Percentiles rank a stretch among this genome's conserved stretches.
phyloP scores from a whole-genome alignment of 2,329 filamentous ascomycete genomes.

The Eutypella sp. region DNA sequence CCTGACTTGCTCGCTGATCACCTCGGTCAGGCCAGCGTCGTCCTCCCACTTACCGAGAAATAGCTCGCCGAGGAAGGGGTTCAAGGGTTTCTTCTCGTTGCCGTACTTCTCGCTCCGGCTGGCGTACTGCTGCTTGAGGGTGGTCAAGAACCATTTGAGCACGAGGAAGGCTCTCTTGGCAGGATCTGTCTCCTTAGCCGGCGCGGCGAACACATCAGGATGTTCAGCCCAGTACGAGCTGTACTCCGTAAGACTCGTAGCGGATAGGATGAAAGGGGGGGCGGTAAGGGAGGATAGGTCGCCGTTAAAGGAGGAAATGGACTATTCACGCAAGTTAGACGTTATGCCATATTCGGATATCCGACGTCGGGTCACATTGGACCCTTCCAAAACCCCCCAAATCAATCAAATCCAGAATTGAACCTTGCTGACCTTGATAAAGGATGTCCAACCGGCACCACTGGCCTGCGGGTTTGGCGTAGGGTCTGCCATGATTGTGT shows the following conservation, averaged over 20 bases:
- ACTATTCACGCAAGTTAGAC: slow-evolving; percentile 21
- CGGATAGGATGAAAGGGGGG: slow-evolving; percentile 45
- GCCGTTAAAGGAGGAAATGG: slow-evolving; percentile 37
- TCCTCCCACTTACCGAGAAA: slow-evolving; percentile 36
- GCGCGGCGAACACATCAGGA: slow-evolving; percentile 42
- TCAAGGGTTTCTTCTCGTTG: slow-evolving; percentile 49
- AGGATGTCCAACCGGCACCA: slow-evolving; percentile 27
- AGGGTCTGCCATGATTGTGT: neutral
- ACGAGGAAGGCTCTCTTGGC: slow-evolving; percentile 41
- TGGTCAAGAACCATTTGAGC: slow-evolving; percentile 42
- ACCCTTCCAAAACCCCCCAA: too few species aligned
- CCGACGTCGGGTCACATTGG: too few species aligned
- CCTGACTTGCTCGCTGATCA: slow-evolving; percentile 42
- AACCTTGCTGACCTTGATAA: slow-evolving; percentile 23
- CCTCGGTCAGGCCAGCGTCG: slow-evolving; percentile 24
- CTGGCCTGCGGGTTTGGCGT: slow-evolving; percentile 23
- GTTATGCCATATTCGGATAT: slow-evolving; percentile 1
- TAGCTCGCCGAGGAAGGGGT: slow-evolving; percentile 48
- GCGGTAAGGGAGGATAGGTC: slow-evolving; percentile 49
- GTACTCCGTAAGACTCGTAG: slow-evolving; percentile 43
- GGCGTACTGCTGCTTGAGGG: slow-evolving; percentile 44
- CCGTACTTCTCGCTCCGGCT: slow-evolving; percentile 37
- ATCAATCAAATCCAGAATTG: neutral
- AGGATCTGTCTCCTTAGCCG: slow-evolving; percentile 38
- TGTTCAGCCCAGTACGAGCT: slow-evolving; percentile 47